A percentile compares a stretch with the other conserved stretches of the same genome.
These are phyloP conservation scores for Plasmodium falciparum DNA, from an alignment of 169 alveolate species.

Conservation along the genomic window DNA sequence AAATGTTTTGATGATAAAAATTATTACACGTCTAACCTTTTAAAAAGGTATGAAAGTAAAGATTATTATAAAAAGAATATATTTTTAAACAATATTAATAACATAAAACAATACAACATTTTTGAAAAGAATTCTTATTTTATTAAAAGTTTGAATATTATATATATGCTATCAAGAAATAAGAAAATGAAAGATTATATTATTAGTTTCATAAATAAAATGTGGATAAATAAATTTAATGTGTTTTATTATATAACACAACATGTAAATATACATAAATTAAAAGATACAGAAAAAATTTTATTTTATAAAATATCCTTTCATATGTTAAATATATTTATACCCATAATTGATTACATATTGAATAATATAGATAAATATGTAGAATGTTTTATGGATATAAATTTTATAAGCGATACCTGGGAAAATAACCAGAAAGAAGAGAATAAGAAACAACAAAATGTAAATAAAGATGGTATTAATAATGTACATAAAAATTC, in stretches of 20 bases:
- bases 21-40: too few relatives aligned
- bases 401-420: conserved; percentile 11
- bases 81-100: conserved; percentile 9
- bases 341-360: conserved; percentile 56
- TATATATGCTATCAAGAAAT: conserved; percentile 60
- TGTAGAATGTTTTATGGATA: conserved; percentile 17
- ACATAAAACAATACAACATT: conserved; percentile 38
- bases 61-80: conserved; percentile 58
- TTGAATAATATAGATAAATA: conserved; percentile 44
- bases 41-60: background rate
- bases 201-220: conserved; percentile 21
- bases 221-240: conserved; percentile 70
- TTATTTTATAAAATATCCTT: conserved; percentile 47
- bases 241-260: conserved; percentile 72
- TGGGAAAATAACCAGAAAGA: background rate
- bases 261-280: conserved; percentile 20
- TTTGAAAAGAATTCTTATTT: conserved; percentile 51
- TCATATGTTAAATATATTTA: conserved; percentile 64
- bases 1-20: background rate
- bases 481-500: conserved; percentile 14
- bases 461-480: conserved; percentile 23
- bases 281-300: conserved; percentile 67
- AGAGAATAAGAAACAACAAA: background rate
- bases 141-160: conserved; percentile 36
- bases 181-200: conserved; percentile 58